phyloP scores from a whole-genome alignment of 1,284 basidiomycete species.

The Puccinia polysora region DNA sequence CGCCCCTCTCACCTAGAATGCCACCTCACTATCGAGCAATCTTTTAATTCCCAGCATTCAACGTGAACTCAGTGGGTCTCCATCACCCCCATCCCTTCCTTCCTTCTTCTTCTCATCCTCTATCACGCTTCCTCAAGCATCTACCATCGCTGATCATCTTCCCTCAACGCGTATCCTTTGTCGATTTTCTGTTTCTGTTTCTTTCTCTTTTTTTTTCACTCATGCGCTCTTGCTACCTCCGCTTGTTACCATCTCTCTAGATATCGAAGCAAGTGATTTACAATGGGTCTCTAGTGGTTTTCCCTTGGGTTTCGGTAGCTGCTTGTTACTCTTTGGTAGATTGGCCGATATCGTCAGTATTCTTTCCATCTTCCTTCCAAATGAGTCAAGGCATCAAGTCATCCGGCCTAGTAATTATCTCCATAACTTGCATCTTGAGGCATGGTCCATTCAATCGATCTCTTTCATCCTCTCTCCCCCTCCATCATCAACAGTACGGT shows the following conservation, averaged over 20 bases:
- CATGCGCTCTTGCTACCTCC: no score
- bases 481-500: constrained; percentile 17
- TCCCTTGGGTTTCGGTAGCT: constrained; percentile 22
- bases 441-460: no score
- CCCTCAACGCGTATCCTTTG: neutral
- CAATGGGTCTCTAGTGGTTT: constrained; percentile 31
- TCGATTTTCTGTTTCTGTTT: neutral
- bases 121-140: no score
- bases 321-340: constrained; percentile 31
- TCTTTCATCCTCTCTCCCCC: neutral
- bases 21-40: constrained; percentile 23
- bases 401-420: no score
- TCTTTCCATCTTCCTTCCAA: neutral
- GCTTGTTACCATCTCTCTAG: no score
- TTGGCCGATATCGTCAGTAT: constrained; percentile 32
- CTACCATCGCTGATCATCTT: neutral
- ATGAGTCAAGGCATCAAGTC: no score
- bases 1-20: neutral
- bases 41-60: constrained; percentile 37
- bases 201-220: neutral
- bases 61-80: constrained; percentile 30
- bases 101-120: no score
- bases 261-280: constrained; percentile 22
- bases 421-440: no score
- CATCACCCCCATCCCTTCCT: no score